These are phyloP conservation scores for Zygosaccharomyces pseudorouxii DNA, from an alignment of 805 yeast species.

Conservation along the genomic window DNA sequence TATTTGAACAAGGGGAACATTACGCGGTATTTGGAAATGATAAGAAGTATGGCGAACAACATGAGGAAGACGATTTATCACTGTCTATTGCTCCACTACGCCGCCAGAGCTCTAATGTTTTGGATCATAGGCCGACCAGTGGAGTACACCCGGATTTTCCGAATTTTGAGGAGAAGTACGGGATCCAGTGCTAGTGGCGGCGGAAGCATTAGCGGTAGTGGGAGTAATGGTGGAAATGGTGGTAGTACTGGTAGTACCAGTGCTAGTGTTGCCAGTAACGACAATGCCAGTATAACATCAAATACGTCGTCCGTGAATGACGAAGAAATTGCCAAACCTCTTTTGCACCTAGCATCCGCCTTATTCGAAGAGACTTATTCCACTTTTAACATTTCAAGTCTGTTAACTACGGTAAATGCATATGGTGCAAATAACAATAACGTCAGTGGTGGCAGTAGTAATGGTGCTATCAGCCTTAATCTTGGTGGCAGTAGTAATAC, in stretches of 20 bases:
- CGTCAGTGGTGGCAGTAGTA: background rate
- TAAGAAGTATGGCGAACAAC: constrained; percentile 36
- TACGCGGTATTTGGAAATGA: constrained; percentile 37
- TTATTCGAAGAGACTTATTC: constrained; percentile 28
- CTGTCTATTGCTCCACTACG: constrained; percentile 41
- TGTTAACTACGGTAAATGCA: constrained; percentile 16
- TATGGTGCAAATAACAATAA: constrained; percentile 2
- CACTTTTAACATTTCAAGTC: constrained; percentile 20
- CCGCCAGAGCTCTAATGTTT: constrained; percentile 42
- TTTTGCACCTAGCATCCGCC: constrained; percentile 17
- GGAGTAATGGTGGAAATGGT: background rate
- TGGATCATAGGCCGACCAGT: constrained; percentile 50
- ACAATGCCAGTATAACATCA: background rate
- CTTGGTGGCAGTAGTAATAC: background rate
- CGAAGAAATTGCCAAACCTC: constrained; percentile 12
- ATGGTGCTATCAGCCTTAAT: background rate
- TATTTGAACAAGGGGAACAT: constrained; percentile 40
- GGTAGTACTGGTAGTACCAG: background rate
- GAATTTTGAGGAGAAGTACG: constrained; percentile 2
- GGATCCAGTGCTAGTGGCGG: background rate
- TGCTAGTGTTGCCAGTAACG: background rate
- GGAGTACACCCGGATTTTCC: constrained; percentile 37
- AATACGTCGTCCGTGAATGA: constrained; percentile 3
- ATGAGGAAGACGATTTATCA: constrained; percentile 45
- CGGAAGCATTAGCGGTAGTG: constrained; percentile 3